phyloP scores from a whole-genome alignment of 441 rosid species.

The Erodium trifolium region DNA sequence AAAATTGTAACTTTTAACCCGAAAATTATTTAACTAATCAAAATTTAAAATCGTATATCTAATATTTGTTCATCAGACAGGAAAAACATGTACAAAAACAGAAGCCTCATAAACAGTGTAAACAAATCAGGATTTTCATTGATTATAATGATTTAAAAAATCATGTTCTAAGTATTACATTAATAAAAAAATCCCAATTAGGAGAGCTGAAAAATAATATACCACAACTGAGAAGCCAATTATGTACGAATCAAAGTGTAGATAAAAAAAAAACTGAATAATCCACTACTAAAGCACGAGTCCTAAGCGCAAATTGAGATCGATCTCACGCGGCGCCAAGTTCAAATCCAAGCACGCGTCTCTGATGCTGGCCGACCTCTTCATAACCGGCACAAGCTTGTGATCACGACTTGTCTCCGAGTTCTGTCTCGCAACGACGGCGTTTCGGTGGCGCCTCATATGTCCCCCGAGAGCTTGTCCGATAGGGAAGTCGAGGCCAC shows the following conservation, averaged over 20 bases:
- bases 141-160: too few species aligned
- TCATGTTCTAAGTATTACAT: too few species aligned
- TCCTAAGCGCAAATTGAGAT: constrained; percentile 49
- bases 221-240: background rate
- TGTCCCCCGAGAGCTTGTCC: constrained; percentile 78
- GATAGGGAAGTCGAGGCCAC: constrained; percentile 50
- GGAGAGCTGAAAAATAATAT: too few species aligned
- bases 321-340: constrained; percentile 45
- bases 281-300: background rate
- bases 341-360: constrained; percentile 54
- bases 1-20: too few species aligned
- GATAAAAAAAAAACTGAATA: background rate
- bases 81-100: too few species aligned
- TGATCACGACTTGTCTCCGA: constrained; percentile 21
- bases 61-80: too few species aligned
- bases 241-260: background rate
- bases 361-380: constrained; percentile 25
- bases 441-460: constrained; percentile 37
- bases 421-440: background rate
- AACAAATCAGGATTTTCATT: too few species aligned
- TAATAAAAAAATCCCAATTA: too few species aligned
- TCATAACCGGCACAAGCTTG: constrained; percentile 18
- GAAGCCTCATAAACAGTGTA: too few species aligned
- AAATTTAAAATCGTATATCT: too few species aligned
- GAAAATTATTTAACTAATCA: too few species aligned